A percentile compares a stretch with the other conserved stretches of the same genome.
Evolutionary conservation across 1,139 yeast genomes (phyloP).

Genomic region (Petasospora fabianii): DNA sequence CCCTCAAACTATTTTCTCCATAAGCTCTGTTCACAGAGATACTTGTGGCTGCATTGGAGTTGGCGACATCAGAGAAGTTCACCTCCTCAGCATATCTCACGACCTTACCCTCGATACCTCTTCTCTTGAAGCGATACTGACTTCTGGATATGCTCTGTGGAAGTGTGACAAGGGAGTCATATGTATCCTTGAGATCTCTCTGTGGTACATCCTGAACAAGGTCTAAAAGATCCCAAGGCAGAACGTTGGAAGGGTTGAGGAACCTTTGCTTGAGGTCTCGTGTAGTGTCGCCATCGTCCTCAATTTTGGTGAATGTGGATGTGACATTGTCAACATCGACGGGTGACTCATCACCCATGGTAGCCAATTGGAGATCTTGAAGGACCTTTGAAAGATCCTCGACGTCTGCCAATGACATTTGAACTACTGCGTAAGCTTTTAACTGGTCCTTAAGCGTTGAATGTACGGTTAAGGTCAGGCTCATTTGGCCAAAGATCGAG

Average conservation of each 20-base stretch:
- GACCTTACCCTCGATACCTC: conserved; percentile 73
- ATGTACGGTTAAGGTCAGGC: too few species aligned
- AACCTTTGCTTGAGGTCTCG: conserved; percentile 32
- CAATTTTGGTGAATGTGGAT: not conserved
- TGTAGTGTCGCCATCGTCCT: conserved; percentile 1
- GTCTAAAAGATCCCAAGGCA: conserved; percentile 59
- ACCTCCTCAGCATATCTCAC: conserved; percentile 60
- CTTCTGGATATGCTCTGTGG: conserved; percentile 58
- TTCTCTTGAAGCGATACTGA: conserved; percentile 56
- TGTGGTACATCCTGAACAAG: conserved; percentile 46
- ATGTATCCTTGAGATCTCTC: conserved; percentile 29
- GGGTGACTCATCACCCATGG: not conserved
- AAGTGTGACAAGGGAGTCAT: conserved; percentile 39
- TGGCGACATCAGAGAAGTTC: conserved; percentile 43
- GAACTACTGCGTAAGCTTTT: too few species aligned
- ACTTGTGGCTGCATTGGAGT: conserved; percentile 63
- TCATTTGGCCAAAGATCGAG: too few species aligned
- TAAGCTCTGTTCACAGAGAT: conserved; percentile 68
- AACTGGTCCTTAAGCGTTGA: too few species aligned
- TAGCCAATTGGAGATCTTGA: conserved; percentile 7
- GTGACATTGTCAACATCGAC: not conserved
- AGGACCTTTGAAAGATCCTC: too few species aligned
- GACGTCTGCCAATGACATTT: too few species aligned
- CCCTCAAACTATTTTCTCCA: conserved; percentile 59
- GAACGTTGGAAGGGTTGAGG: conserved; percentile 46